Evolutionary conservation across 2,329 filamentous ascomycete species (phyloP).

Genomic region (Penicillium thymicola): DNA sequence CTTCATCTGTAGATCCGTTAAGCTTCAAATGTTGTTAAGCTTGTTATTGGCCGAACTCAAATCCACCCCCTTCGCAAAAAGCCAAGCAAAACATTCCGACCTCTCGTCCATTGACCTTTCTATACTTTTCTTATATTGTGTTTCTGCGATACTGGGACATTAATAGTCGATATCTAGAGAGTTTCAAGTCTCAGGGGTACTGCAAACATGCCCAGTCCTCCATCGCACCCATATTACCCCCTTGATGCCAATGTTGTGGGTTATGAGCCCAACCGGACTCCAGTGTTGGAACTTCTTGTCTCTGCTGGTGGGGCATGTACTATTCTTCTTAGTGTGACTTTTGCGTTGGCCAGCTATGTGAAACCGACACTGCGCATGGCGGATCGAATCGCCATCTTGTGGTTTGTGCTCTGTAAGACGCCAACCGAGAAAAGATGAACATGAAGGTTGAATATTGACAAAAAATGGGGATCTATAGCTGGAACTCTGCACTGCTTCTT

Average conservation of each 20-base stretch:
- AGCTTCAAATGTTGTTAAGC: background rate
- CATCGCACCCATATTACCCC: conserved; percentile 68
- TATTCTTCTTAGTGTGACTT: conserved; percentile 57
- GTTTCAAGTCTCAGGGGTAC: background rate
- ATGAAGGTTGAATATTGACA: background rate
- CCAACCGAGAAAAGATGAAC: background rate
- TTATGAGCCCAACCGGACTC: conserved; percentile 65
- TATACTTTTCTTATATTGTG: background rate
- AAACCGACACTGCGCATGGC: conserved; percentile 52
- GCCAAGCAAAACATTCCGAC: background rate
- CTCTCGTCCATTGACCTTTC: background rate
- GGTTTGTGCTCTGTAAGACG: conserved; percentile 69
- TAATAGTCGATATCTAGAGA: background rate
- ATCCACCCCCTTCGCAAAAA: background rate
- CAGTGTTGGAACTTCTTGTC: conserved; percentile 56
- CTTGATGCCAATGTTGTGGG: conserved; percentile 58
- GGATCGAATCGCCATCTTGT: conserved; percentile 63
- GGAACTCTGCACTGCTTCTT: conserved; percentile 70
- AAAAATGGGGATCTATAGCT: conserved; percentile 33
- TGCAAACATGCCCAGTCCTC: conserved; percentile 6
- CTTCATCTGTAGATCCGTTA: background rate
- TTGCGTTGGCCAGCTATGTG: conserved; percentile 51
- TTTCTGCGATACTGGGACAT: background rate
- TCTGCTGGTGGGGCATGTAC: conserved; percentile 58
- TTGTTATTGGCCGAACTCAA: conserved; percentile 6